Evolutionary conservation across 257 asterid genomes (phyloP).

Genomic region (Lantana camara): DNA sequence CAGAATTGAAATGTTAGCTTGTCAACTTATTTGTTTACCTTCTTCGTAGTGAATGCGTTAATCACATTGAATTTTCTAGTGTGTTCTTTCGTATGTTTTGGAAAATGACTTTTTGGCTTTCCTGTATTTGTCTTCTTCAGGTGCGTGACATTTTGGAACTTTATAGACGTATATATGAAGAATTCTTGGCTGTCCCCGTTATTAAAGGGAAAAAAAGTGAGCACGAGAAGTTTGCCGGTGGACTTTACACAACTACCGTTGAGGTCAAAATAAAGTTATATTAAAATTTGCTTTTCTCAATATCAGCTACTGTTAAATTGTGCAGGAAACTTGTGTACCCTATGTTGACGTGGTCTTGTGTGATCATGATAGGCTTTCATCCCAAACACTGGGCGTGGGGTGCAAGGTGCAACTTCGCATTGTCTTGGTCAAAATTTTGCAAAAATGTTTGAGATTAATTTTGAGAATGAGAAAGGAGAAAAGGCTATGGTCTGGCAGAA

Average conservation of each 20-base stretch:
- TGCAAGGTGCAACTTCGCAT: slow-evolving; percentile 99
- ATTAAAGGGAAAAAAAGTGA: slow-evolving; percentile 88
- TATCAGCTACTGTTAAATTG: neutral
- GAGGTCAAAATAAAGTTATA: slow-evolving; percentile 55
- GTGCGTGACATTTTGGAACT: slow-evolving; percentile 84
- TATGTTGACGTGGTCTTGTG: slow-evolving; percentile 12
- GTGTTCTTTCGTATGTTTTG: too few relatives aligned
- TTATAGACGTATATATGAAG: slow-evolving; percentile 89
- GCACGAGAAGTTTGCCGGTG: slow-evolving; percentile 97
- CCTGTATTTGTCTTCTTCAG: slow-evolving; percentile 33
- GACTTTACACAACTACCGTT: slow-evolving; percentile 88
- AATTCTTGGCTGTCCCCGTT: slow-evolving; percentile 87
- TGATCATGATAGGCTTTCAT: slow-evolving; percentile 70
- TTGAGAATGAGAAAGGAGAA: slow-evolving; percentile 93
- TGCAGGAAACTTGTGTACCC: slow-evolving; percentile 11
- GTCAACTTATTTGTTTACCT: too few relatives aligned
- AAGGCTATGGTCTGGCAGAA: slow-evolving; percentile 97
- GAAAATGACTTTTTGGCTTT: neutral
- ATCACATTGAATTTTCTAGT: neutral
- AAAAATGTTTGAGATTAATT: slow-evolving; percentile 86
- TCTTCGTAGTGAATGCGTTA: too few relatives aligned
- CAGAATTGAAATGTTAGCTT: too few relatives aligned
- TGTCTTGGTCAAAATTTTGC: slow-evolving; percentile 96
- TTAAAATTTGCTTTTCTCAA: neutral
- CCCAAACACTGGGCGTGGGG: slow-evolving; percentile 95